A percentile compares a stretch with the other conserved stretches of the same genome.
Evolutionary conservation across 2,329 filamentous ascomycete species (phyloP).

Genomic region (Clonostachys chloroleuca): DNA sequence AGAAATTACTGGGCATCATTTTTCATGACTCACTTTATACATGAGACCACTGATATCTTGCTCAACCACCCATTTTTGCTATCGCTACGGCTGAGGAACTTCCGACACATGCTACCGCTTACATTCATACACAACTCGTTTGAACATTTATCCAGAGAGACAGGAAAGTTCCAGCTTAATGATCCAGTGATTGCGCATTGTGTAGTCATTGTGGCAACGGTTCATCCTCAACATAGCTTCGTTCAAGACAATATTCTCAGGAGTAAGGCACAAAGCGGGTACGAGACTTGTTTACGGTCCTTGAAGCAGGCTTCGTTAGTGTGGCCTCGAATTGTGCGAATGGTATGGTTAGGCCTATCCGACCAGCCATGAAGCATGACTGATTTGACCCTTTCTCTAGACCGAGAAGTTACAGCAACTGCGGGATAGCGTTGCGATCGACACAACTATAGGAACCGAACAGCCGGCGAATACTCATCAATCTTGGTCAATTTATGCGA

Average conservation of each 20-base stretch:
- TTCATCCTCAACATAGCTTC: conserved; percentile 48
- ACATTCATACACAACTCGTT: conserved; percentile 49
- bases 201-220: conserved; percentile 46
- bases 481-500: conserved; percentile 21
- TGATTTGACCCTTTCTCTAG: conserved; percentile 2
- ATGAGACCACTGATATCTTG: conserved; percentile 45
- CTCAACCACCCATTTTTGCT: conserved; percentile 50
- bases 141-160: conserved; percentile 43
- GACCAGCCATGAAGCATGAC: no score
- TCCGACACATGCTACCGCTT: conserved; percentile 45
- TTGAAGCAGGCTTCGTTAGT: conserved; percentile 10
- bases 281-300: conserved; percentile 17
- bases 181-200: conserved; percentile 31
- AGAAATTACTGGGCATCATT: conserved; percentile 49
- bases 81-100: conserved; percentile 44
- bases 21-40: conserved; percentile 46
- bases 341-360: conserved; percentile 9
- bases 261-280: conserved; percentile 14
- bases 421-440: conserved; percentile 19
- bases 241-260: conserved; percentile 17
- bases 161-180: conserved; percentile 35
- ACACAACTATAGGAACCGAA: background rate
- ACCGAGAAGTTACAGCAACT: conserved; percentile 19
- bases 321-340: conserved; percentile 14
- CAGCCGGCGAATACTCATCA: conserved; percentile 1